These are phyloP conservation scores for Fusarium sp. DNA, from an alignment of 2,329 filamentous ascomycete species.

Conservation along the genomic window DNA sequence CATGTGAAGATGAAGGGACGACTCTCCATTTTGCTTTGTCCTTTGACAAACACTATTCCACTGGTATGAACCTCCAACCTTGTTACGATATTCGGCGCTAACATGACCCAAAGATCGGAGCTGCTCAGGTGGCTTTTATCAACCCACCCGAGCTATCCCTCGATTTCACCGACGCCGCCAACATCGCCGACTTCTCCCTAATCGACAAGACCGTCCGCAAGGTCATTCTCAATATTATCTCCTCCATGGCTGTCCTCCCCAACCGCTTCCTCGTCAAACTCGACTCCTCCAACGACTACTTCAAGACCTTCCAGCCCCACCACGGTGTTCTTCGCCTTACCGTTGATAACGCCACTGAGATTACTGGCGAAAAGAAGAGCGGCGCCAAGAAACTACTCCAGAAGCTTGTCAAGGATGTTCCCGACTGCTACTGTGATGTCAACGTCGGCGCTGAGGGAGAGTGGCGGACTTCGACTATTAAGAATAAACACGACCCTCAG, in stretches of 20 bases:
- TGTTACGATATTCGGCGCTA: background rate
- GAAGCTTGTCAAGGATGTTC: slow-evolving; percentile 38
- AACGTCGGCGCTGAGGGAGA: slow-evolving; percentile 35
- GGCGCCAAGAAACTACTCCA: slow-evolving; percentile 32
- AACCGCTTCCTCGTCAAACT: slow-evolving; percentile 41
- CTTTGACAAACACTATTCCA: slow-evolving; percentile 36
- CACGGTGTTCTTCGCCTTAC: slow-evolving; percentile 38
- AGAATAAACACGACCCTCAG: slow-evolving; percentile 36
- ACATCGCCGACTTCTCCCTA: slow-evolving; percentile 35
- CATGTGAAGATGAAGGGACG: slow-evolving; percentile 37
- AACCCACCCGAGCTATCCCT: slow-evolving; percentile 33
- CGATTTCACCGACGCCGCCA: slow-evolving; percentile 40
- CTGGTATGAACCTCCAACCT: slow-evolving; percentile 1
- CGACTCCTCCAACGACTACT: slow-evolving; percentile 39
- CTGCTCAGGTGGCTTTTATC: slow-evolving; percentile 39
- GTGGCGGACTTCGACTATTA: slow-evolving; percentile 38
- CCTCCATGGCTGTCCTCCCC: slow-evolving; percentile 39
- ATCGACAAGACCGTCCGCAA: slow-evolving; percentile 38
- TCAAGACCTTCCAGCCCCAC: slow-evolving; percentile 40
- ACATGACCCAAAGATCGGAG: slow-evolving; percentile 30
- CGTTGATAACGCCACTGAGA: slow-evolving; percentile 29
- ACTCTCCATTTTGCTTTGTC: slow-evolving; percentile 34
- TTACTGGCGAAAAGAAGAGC: slow-evolving; percentile 37
- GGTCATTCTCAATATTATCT: slow-evolving; percentile 36
- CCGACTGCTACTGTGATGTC: slow-evolving; percentile 37